phyloP scores from a whole-genome alignment of 179 eudicot genomes.

The Actinidia chinensis region DNA sequence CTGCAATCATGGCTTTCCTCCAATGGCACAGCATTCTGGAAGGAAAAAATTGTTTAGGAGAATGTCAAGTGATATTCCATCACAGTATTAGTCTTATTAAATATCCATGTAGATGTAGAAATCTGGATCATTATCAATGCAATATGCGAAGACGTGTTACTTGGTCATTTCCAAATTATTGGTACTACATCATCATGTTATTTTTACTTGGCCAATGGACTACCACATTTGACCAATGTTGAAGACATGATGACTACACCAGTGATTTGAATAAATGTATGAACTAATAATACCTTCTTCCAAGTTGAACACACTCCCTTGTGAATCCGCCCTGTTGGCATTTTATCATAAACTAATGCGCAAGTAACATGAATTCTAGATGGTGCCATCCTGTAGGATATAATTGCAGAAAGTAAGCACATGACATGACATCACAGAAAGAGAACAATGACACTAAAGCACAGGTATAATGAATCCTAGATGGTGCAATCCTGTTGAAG shows the following conservation, averaged over 20 bases:
- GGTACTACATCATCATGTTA: not conserved
- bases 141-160: not conserved
- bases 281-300: slow-evolving; percentile 83
- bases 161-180: not conserved
- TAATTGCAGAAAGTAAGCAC: not conserved
- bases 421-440: not conserved
- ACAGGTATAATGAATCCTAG: slow-evolving; percentile 88
- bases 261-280: not conserved
- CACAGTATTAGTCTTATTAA: not conserved
- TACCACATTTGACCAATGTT: not conserved
- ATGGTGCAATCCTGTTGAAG: slow-evolving; percentile 63
- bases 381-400: slow-evolving; percentile 68
- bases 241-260: not conserved
- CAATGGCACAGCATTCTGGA: slow-evolving; percentile 66
- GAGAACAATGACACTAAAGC: slow-evolving; percentile 39
- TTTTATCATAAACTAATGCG: slow-evolving; percentile 79
- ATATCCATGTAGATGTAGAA: not conserved
- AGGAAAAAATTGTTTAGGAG: slow-evolving; percentile 4
- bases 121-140: not conserved
- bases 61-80: not conserved
- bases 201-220: not conserved
- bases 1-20: slow-evolving; percentile 65
- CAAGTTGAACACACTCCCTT: slow-evolving; percentile 96
- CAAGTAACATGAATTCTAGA: slow-evolving; percentile 91
- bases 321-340: slow-evolving; percentile 83